Evolutionary conservation across 2,329 filamentous ascomycete genomes (phyloP).

Genomic region (Periconia sp.): DNA sequence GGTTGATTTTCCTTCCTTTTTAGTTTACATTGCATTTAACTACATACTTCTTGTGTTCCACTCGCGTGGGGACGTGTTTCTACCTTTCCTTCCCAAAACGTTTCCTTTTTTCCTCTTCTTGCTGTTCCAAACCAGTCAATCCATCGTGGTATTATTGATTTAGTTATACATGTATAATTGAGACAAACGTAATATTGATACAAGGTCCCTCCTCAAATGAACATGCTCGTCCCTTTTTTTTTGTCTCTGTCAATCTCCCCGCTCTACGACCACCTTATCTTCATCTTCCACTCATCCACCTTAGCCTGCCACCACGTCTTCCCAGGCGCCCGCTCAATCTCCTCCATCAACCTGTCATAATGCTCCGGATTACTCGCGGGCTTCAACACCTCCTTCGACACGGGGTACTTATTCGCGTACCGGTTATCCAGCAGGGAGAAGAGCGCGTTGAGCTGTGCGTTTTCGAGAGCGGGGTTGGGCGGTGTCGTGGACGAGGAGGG

Average conservation of each 20-base stretch:
- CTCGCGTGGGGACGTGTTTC: too few relatives aligned
- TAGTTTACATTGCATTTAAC: too few relatives aligned
- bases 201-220: too few relatives aligned
- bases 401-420: conserved; percentile 49
- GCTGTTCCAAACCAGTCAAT: too few relatives aligned
- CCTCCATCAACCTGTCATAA: conserved; percentile 38
- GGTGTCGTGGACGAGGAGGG: neutral
- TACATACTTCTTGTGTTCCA: too few relatives aligned
- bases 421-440: conserved; percentile 62
- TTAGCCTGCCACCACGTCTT: conserved; percentile 40
- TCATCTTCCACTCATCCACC: conserved; percentile 41
- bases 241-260: neutral
- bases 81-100: too few relatives aligned
- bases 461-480: conserved; percentile 35
- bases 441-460: conserved; percentile 58
- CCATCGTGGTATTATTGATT: too few relatives aligned
- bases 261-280: conserved; percentile 36
- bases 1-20: too few relatives aligned
- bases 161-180: too few relatives aligned
- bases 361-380: conserved; percentile 38
- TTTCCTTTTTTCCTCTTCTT: too few relatives aligned
- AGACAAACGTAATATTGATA: too few relatives aligned
- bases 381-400: conserved; percentile 30
- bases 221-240: neutral
- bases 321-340: conserved; percentile 38